These are phyloP conservation scores for Podila minutissima DNA, from an alignment of 192 early-diverging fungal species.

Conservation along the genomic window DNA sequence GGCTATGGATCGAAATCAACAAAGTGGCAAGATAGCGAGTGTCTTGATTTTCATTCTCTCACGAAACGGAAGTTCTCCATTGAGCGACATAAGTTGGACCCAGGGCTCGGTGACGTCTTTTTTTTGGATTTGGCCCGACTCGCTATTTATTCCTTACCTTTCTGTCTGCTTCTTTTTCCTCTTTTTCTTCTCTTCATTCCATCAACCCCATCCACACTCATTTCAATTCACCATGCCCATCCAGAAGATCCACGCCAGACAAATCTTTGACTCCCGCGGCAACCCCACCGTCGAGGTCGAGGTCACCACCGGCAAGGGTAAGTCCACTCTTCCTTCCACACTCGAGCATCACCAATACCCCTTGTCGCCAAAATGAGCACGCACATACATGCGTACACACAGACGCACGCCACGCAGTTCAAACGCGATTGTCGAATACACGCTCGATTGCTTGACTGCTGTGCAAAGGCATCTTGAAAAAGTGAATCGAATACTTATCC, in stretches of 20 bases:
- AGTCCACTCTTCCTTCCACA: slow-evolving; percentile 1
- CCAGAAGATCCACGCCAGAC: slow-evolving; percentile 86
- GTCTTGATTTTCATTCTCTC: no score
- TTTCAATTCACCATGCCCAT: slow-evolving; percentile 65
- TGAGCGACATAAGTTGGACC: no score
- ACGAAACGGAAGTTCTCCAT: no score
- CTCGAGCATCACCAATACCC: no score
- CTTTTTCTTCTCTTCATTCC: slow-evolving; percentile 2
- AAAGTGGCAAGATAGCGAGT: no score
- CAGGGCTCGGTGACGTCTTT: no score
- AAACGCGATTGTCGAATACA: no score
- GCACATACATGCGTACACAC: not conserved
- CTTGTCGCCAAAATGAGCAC: no score
- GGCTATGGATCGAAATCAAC: no score
- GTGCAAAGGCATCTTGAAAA: no score
- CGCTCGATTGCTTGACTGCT: no score
- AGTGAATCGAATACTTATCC: not conserved
- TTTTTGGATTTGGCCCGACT: no score
- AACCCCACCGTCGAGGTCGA: slow-evolving; percentile 99
- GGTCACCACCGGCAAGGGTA: slow-evolving; percentile 92
- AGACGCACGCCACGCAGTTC: not conserved
- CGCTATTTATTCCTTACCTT: not conserved
- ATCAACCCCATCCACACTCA: slow-evolving; percentile 1
- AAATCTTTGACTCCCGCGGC: slow-evolving; percentile 99
- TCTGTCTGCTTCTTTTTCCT: not conserved